A percentile compares a stretch with the other conserved stretches of the same genome.
Conservation (phyloP, 2,329 filamentous ascomycete genomes). For the Decorospora gaudefroyi region DNA sequence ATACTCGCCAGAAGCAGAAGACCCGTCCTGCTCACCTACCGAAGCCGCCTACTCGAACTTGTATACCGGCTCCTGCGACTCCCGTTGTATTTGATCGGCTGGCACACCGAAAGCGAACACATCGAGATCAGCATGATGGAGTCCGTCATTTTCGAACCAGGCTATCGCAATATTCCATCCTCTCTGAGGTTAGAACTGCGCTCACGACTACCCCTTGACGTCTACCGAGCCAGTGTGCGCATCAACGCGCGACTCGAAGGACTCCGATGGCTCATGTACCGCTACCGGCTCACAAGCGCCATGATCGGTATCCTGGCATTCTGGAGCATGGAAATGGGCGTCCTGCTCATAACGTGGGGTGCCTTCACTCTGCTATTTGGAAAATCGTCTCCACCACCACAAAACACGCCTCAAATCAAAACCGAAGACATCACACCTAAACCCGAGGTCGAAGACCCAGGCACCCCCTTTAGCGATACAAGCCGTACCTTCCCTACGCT, state of each 20-base stretch:
- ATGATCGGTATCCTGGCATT: conserved; percentile 70
- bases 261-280: conserved; percentile 77
- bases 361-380: conserved; percentile 54
- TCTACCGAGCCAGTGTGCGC: conserved; percentile 70
- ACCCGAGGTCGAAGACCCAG: conserved; percentile 27
- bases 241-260: conserved; percentile 78
- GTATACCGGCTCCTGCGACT: conserved; percentile 51
- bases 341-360: conserved; percentile 68
- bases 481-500: conserved; percentile 56
- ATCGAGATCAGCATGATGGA: conserved; percentile 76
- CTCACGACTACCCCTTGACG: conserved; percentile 70
- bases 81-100: conserved; percentile 70
- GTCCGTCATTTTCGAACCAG: conserved; percentile 65
- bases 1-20: conserved; percentile 63
- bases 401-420: conserved; percentile 16
- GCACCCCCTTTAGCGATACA: conserved; percentile 51
- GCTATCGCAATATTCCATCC: conserved; percentile 58
- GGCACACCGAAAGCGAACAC: conserved; percentile 65
- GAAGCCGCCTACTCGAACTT: conserved; percentile 55
- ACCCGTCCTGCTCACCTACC: conserved; percentile 78
- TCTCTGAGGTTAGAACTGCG: conserved; percentile 69
- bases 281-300: conserved; percentile 73
- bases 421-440: conserved; percentile 15
- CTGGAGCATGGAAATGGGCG: conserved; percentile 74
- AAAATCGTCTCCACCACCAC: neutral